Conservation (phyloP, 768 basidiomycete species). For the Guyanaporus albipodus region DNA sequence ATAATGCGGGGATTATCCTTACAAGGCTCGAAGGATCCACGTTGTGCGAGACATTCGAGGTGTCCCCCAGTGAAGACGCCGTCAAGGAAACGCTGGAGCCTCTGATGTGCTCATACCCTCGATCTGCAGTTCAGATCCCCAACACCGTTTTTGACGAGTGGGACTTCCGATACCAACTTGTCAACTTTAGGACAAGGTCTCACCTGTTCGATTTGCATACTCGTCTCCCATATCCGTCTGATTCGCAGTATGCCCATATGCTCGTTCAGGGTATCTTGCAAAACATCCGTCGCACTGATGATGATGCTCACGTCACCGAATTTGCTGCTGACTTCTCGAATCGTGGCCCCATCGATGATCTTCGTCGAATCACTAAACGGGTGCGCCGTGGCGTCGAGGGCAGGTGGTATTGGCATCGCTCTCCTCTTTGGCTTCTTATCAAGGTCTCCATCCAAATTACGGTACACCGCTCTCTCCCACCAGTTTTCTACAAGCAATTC, state of each 20-base stretch:
- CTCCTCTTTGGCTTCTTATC: constrained; percentile 36
- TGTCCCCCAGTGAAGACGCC: too few species aligned
- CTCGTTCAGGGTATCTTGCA: constrained; percentile 42
- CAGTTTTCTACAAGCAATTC: constrained; percentile 45
- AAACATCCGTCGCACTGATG: constrained; percentile 30
- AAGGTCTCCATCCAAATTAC: constrained; percentile 34
- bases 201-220: too few species aligned
- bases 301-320: too few species aligned
- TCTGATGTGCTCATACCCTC: constrained; percentile 44
- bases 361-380: constrained; percentile 30
- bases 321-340: too few species aligned
- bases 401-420: constrained; percentile 30
- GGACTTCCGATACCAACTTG: constrained; percentile 34
- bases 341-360: constrained; percentile 3
- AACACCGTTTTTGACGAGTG: constrained; percentile 24
- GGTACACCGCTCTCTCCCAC: constrained; percentile 4
- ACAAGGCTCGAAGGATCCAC: too few species aligned
- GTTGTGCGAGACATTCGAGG: too few species aligned
- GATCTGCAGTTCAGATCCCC: constrained; percentile 38
- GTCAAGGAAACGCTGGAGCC: too few species aligned
- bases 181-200: constrained; percentile 40
- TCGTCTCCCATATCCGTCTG: too few species aligned
- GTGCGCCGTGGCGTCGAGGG: constrained; percentile 28
- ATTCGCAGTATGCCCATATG: constrained; percentile 46
- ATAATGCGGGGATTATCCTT: too few species aligned